These are phyloP conservation scores for Apiospora malaysiana DNA, from an alignment of 2,329 filamentous ascomycete genomes.

Conservation along the genomic window DNA sequence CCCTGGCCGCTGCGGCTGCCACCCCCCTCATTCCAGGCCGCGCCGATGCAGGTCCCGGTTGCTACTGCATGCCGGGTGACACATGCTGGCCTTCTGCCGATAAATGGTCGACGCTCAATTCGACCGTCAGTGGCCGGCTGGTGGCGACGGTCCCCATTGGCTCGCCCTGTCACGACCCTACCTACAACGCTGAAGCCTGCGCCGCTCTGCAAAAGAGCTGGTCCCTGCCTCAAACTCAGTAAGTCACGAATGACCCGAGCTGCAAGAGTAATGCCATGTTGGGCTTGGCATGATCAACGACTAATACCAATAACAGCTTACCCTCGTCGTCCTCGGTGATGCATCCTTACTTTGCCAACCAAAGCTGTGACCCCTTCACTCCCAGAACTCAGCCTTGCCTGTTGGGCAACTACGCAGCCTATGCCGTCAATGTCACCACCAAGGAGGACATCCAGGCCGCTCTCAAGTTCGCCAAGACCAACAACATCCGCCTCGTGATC, in stretches of 20 bases:
- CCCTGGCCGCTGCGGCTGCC: not conserved
- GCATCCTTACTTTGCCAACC: constrained; percentile 38
- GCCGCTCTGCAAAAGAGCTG: constrained; percentile 37
- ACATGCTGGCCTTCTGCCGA: constrained; percentile 30
- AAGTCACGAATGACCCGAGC: constrained; percentile 27
- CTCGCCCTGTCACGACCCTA: constrained; percentile 49
- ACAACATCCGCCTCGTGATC: constrained; percentile 49
- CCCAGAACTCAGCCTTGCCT: constrained; percentile 48
- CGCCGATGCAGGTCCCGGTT: constrained; percentile 8
- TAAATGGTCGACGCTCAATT: constrained; percentile 45
- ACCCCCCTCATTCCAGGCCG: not conserved
- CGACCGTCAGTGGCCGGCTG: constrained; percentile 50
- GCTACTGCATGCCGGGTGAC: constrained; percentile 30
- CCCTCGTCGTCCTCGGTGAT: constrained; percentile 40
- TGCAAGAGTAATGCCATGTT: constrained; percentile 20
- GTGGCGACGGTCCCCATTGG: constrained; percentile 53
- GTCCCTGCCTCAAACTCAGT: constrained; percentile 33
- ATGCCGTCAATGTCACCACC: constrained; percentile 34
- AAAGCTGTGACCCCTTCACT: constrained; percentile 47
- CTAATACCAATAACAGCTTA: constrained; percentile 29
- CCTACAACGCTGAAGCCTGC: constrained; percentile 47
- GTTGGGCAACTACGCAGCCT: constrained; percentile 43
- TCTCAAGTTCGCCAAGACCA: constrained; percentile 39
- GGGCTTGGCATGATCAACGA: constrained; percentile 31
- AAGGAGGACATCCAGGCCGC: constrained; percentile 27